Evolutionary conservation across 441 rosid species (phyloP), one percentile per base, ranked within the genome.

Genomic region (Erysimum cheiri): DNA sequence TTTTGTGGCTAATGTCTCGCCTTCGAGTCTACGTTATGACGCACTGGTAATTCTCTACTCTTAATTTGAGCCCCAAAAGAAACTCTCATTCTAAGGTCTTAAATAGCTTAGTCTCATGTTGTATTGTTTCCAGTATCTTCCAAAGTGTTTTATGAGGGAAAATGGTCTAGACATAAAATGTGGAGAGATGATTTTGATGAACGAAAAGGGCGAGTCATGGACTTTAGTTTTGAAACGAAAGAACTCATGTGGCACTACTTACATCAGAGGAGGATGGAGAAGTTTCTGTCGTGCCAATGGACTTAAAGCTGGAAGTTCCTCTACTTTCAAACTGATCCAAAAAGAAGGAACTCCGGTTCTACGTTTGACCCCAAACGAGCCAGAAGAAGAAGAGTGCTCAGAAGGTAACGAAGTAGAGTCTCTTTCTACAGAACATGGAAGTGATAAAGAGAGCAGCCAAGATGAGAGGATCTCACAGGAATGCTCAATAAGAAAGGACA

Each of bases 241-340:
- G 24, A 63, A 44, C 1, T 31, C 24, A 7, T 6, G 24, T 33
- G 22, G 39, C 43, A 41, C 3, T 41, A 1, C 4, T 4, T 40
- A 9, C 3, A 32, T 61, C 31, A n/a, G 0, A 13, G 12, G 15
- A 56, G 76, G 76, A 3, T 72, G 70, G 70, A 19, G 53, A 48
- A 47, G 44, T 17, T 72, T 72, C 10, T 64, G 66, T 57, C 3
- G 0, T 48, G 59, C 14, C 7, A 72, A 72, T 72, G 60, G 71
- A 19, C 44, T 72, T 29, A 57, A 5, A 39, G 46, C 53, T 56
- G 71, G 66, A 57, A 35, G 7, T 57, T 5, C 43, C 28, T 19
- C 6, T 49, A 65, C 54, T 48, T 65, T 65, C 66, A 72, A 72
- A 58, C 66, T 72, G 29, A 57, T 62, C 19, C 3, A 22, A 29